These are phyloP conservation scores for Yamadazyma diospyri DNA, from an alignment of 1,139 yeast genomes.

Conservation along the genomic window DNA sequence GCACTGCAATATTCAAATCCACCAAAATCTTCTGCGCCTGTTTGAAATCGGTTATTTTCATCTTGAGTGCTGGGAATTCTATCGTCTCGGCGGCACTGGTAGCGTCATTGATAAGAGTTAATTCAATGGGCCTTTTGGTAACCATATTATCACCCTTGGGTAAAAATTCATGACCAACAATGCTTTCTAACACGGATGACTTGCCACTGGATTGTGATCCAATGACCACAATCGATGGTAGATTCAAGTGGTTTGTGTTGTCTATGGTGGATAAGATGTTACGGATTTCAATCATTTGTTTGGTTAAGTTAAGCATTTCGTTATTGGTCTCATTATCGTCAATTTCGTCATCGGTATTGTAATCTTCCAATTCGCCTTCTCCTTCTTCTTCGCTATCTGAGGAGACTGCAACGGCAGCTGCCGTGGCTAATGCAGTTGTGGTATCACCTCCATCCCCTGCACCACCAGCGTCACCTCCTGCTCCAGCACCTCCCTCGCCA, in stretches of 20 bases:
- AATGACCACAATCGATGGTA: constrained; percentile 93
- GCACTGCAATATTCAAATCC: constrained; percentile 91
- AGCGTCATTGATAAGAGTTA: constrained; percentile 86
- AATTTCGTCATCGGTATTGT: constrained; percentile 39
- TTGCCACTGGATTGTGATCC: constrained; percentile 98
- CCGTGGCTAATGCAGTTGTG: constrained; percentile 42
- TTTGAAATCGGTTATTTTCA: constrained; percentile 79
- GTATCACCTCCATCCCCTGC: constrained; percentile 31
- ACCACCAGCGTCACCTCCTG: constrained; percentile 21
- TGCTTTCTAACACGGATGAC: constrained; percentile 87
- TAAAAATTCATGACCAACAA: constrained; percentile 90
- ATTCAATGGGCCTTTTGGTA: constrained; percentile 90
- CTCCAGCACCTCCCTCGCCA: constrained; percentile 10
- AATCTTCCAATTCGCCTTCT: constrained; percentile 21
- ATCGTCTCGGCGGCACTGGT: constrained; percentile 81
- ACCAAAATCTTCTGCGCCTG: constrained; percentile 82
- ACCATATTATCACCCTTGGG: constrained; percentile 97
- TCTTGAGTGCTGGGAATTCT: constrained; percentile 87
- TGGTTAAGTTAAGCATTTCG: constrained; percentile 80
- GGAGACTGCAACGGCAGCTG: constrained; percentile 44
- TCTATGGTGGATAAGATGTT: constrained; percentile 74
- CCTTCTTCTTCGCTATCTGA: constrained; percentile 28
- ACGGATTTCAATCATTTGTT: constrained; percentile 95
- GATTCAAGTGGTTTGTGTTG: constrained; percentile 68
- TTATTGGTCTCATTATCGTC: constrained; percentile 54